Evolutionary conservation across 805 yeast genomes (phyloP).

Genomic region (Brettanomyces naardenensis): DNA sequence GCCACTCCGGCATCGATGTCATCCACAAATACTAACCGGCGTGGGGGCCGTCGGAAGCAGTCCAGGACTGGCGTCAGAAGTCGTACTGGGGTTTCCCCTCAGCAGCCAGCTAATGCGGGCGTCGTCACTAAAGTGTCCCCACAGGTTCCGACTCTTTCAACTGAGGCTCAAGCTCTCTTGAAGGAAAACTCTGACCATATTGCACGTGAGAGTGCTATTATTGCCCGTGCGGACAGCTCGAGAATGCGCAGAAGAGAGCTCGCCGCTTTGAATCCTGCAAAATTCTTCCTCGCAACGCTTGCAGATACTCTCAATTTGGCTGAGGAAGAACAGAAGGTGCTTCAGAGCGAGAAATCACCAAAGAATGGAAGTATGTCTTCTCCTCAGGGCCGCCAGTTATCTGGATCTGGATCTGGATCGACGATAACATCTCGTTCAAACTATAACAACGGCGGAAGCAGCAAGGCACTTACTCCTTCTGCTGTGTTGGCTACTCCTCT

Average conservation of each 20-base stretch:
- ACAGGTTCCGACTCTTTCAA: conserved; percentile 6
- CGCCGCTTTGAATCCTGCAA: conserved; percentile 36
- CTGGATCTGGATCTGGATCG: not conserved
- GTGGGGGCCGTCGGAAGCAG: not conserved
- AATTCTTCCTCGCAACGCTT: conserved; percentile 42
- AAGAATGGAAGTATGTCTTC: too few species aligned
- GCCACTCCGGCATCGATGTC: not conserved
- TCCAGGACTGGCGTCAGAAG: not conserved
- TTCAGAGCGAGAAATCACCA: conserved; percentile 11
- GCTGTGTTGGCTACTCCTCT: conserved; percentile 32
- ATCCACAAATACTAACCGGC: not conserved
- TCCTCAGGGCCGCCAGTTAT: not conserved
- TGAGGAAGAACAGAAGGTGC: conserved; percentile 27
- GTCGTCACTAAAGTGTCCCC: not conserved
- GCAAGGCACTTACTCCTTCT: conserved; percentile 27
- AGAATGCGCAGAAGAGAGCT: conserved; percentile 39
- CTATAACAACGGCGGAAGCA: not conserved
- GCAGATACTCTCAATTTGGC: conserved; percentile 42
- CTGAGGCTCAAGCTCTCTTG: conserved; percentile 23
- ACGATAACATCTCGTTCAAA: not conserved
- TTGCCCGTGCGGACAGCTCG: conserved; percentile 29
- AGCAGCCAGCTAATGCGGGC: not conserved
- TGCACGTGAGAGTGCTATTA: conserved; percentile 21
- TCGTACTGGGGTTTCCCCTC: not conserved
- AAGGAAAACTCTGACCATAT: conserved; percentile 24